Evolutionary conservation across 345 rosid species (phyloP), one percentile per base, ranked within the genome.

Genomic region (Citrus trifoliata): DNA sequence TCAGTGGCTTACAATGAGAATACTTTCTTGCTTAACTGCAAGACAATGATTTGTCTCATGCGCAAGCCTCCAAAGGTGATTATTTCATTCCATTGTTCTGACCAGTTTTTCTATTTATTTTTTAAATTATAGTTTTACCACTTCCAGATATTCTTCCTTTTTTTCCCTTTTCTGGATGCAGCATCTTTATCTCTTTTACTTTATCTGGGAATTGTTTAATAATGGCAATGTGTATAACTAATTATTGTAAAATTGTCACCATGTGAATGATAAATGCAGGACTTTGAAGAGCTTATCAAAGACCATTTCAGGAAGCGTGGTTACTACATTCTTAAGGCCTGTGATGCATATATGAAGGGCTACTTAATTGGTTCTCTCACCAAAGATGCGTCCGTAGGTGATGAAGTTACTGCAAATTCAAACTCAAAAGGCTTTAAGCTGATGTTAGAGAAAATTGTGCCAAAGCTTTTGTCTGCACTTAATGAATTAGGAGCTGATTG

Each of bases 291-390:
- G 67, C 92, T 93, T 33, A 76, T 97, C 72, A 89, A 85, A 71
- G 93, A 88, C 58, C 98, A 94, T 85, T 97, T 94, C 88, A 88
- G 81, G 85, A 88, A 80, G 78, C 98, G 99, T 0, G 98, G 98
- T 7, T 85, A 85, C 80, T 91, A 90, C 89, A 87, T 97, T 83
- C 94, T 97, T 69, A 94, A 88, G 86, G 99, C 98, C 35, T 94
- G 98, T 72, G 92, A 92, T 76, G 93, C 98, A 10, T 94, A 93
- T 80, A 93, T 89, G 98, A 91, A 90, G 78, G 99, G 99, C 80
- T 87, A 85, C 82, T 80, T 97, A 77, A 94, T 97, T 30, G 98
- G 98, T 48, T 93, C 98, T 71, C 98, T 94, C n/a, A 62, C 85
- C 48, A 80, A 88, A 83, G 97, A 94, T 67, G 98, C 93, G 4